Conservation (phyloP, 139 green algal genomes). For the Eudorina sp. region DNA sequence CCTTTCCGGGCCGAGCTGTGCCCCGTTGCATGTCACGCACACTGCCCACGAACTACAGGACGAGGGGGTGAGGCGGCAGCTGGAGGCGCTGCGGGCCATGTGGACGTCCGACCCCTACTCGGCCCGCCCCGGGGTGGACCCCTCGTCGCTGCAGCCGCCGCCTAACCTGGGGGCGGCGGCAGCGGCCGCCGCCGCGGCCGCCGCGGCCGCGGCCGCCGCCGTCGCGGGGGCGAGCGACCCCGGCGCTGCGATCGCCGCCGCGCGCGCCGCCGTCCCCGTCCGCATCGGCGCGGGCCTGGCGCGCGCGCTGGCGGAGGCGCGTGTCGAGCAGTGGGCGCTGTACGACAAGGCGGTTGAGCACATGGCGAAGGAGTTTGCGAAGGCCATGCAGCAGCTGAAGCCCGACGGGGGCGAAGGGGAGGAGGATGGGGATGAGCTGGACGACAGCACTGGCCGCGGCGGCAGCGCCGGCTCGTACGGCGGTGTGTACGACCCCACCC, state of each 20-base stretch:
- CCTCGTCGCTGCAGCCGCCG: neutral
- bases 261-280: neutral
- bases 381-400: constrained; percentile 29
- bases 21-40: no score
- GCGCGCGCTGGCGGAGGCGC: constrained; percentile 20
- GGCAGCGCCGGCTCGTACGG: neutral
- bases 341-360: constrained; percentile 26
- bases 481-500: neutral
- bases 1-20: no score
- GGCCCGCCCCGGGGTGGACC: constrained; percentile 19
- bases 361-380: constrained; percentile 32
- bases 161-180: neutral
- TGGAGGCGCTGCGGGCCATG: constrained; percentile 48
- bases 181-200: neutral
- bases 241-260: neutral
- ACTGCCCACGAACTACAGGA: constrained; percentile 24
- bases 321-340: constrained; percentile 27
- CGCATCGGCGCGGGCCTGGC: constrained; percentile 42
- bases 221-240: neutral
- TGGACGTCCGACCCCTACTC: constrained; percentile 50
- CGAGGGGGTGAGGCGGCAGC: constrained; percentile 42
- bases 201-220: neutral
- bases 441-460: neutral
- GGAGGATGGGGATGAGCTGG: neutral
- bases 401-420: neutral